Evolutionary conservation across 345 rosid species (phyloP).

Genomic region (Kandelia obovata): DNA sequence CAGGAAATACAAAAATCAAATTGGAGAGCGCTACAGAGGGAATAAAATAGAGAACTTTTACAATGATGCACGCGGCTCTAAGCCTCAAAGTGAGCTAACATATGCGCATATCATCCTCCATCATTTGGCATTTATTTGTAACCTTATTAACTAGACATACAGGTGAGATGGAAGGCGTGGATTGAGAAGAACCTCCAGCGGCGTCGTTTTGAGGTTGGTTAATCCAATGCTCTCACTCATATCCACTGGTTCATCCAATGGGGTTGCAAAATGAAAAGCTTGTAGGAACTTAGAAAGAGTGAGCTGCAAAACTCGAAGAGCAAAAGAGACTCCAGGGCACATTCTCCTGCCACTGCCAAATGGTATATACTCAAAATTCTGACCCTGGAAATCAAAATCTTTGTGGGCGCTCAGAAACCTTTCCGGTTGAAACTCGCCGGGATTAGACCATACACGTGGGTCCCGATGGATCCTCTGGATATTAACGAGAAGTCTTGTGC

Average conservation of each 20-base stretch:
- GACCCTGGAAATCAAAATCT: conserved; percentile 11
- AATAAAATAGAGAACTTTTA: no score
- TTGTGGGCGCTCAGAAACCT: conserved; percentile 14
- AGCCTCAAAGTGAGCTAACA: no score
- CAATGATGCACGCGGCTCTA: no score
- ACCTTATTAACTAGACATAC: not conserved
- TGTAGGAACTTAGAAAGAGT: conserved; percentile 10
- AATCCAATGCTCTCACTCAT: conserved; percentile 19
- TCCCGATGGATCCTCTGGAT: conserved; percentile 13
- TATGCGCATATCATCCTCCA: no score
- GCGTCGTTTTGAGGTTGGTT: conserved; percentile 6
- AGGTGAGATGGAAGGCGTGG: conserved; percentile 7
- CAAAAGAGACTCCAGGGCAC: conserved; percentile 16
- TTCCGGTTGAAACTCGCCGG: conserved; percentile 7
- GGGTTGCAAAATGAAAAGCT: conserved; percentile 1
- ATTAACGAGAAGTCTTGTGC: conserved; percentile 1
- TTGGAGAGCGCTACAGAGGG: no score
- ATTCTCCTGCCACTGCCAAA: conserved; percentile 17
- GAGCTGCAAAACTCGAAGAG: conserved; percentile 6
- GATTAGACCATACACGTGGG: conserved; percentile 2
- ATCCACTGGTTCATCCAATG: not conserved
- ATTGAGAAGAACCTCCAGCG: not conserved
- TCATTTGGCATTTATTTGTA: no score
- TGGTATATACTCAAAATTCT: conserved; percentile 7
- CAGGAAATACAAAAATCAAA: no score